A percentile compares a stretch with the other conserved stretches of the same genome.
Conservation (phyloP, 371 early-diverging fungal genomes). For the Rhizomucor miehei region DNA sequence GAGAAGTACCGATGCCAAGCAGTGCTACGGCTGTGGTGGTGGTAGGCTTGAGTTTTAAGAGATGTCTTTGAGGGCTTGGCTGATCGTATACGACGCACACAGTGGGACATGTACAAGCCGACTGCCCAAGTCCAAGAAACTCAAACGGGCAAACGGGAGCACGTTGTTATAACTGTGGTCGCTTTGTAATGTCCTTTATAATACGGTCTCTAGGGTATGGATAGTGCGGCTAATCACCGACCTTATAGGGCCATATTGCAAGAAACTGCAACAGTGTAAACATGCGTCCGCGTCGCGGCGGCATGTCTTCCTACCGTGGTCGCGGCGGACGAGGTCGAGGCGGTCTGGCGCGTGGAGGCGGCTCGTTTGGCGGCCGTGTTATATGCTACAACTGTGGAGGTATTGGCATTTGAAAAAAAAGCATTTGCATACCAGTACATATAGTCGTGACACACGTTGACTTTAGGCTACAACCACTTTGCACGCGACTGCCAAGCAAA, state of each 20-base stretch:
- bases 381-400: constrained; percentile 61
- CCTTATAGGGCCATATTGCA: constrained; percentile 60
- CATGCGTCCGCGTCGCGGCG: constrained; percentile 24
- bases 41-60: constrained; percentile 32
- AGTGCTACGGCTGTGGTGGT: constrained; percentile 62
- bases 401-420: constrained; percentile 1
- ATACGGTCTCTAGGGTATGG: too few relatives aligned
- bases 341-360: neutral
- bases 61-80: neutral
- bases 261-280: constrained; percentile 48
- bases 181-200: too few relatives aligned
- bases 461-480: constrained; percentile 55
- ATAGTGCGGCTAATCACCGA: constrained; percentile 2
- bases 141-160: constrained; percentile 6
- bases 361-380: constrained; percentile 23
- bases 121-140: constrained; percentile 41
- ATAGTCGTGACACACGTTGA: too few relatives aligned
- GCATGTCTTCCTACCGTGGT: constrained; percentile 15
- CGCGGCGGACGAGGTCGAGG: constrained; percentile 14
- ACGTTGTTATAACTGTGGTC: constrained; percentile 58
- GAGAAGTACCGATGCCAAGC: constrained; percentile 50
- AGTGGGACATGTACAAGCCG: constrained; percentile 63
- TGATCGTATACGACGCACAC: neutral
- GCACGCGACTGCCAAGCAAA: constrained; percentile 65
- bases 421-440: neutral